A percentile compares a stretch with the other conserved stretches of the same genome.
These are phyloP conservation scores for Fomitopsis pulvina DNA, from an alignment of 768 basidiomycete genomes.

Conservation along the genomic window DNA sequence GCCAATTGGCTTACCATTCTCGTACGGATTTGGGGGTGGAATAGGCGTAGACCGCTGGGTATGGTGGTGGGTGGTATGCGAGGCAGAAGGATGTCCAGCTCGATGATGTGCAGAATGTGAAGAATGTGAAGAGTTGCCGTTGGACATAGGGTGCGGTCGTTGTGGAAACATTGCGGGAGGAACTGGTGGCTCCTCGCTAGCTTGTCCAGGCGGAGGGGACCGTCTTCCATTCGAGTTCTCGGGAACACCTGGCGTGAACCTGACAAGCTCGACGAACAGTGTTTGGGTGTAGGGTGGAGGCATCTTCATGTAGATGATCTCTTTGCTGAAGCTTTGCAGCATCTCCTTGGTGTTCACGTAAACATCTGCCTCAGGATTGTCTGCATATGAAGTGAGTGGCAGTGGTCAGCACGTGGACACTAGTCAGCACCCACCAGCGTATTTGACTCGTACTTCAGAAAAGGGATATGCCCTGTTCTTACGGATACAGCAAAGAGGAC, in stretches of 20 bases:
- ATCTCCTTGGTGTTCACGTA: slow-evolving; percentile 72
- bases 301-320: slow-evolving; percentile 63
- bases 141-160: background rate
- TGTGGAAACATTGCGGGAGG: slow-evolving; percentile 7
- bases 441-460: slow-evolving; percentile 70
- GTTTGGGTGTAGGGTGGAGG: slow-evolving; percentile 58
- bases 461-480: slow-evolving; percentile 66
- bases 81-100: background rate
- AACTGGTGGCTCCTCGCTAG: slow-evolving; percentile 16
- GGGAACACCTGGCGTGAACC: slow-evolving; percentile 49
- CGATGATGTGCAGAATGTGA: background rate
- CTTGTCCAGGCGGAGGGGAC: slow-evolving; percentile 14
- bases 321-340: slow-evolving; percentile 67
- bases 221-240: slow-evolving; percentile 29
- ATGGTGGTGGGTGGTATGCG: background rate
- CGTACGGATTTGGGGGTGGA: background rate
- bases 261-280: slow-evolving; percentile 68
- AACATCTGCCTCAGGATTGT: slow-evolving; percentile 43
- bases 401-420: slow-evolving; percentile 4
- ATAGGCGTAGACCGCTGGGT: slow-evolving; percentile 6
- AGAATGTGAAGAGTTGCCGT: slow-evolving; percentile 10
- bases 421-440: slow-evolving; percentile 39
- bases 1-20: slow-evolving; percentile 2
- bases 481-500: slow-evolving; percentile 73
- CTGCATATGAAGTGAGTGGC: slow-evolving; percentile 24